Percentiles rank a stretch among this genome's conserved stretches.
phyloP scores from a whole-genome alignment of 176 grass and related monocot species.

The Themeda triandra region DNA sequence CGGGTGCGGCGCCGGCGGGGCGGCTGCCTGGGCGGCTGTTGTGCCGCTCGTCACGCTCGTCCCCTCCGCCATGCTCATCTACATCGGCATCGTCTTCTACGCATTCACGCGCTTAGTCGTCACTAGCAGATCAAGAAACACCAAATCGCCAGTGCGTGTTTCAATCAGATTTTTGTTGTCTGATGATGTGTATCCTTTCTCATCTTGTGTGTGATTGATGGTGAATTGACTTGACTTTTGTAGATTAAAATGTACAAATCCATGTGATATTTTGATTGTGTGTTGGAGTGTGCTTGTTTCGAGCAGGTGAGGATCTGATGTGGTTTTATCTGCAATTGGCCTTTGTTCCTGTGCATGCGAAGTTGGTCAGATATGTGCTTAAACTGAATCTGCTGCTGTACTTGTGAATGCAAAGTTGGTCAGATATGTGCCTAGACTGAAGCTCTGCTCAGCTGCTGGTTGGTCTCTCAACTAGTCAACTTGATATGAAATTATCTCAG shows the following conservation, averaged over 20 bases:
- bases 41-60: constrained; percentile 77
- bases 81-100: constrained; percentile 68
- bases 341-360: background rate
- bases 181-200: no score
- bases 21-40: constrained; percentile 47
- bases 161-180: background rate
- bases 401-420: background rate
- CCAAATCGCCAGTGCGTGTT: background rate
- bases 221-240: background rate
- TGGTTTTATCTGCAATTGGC: no score
- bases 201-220: background rate
- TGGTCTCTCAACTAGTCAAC: background rate
- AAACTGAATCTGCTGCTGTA: background rate
- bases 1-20: constrained; percentile 53
- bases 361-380: background rate
- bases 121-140: background rate
- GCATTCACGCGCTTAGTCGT: constrained; percentile 59
- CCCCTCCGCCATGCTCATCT: constrained; percentile 72
- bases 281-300: background rate
- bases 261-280: background rate
- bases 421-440: background rate
- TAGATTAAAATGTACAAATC: background rate
- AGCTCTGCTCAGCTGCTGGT: background rate
- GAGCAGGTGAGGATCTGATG: background rate
- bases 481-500: background rate